Base-by-base conservation (phyloP, 2,329 filamentous ascomycete species). In the Scedosporium dehoogii region DNA sequence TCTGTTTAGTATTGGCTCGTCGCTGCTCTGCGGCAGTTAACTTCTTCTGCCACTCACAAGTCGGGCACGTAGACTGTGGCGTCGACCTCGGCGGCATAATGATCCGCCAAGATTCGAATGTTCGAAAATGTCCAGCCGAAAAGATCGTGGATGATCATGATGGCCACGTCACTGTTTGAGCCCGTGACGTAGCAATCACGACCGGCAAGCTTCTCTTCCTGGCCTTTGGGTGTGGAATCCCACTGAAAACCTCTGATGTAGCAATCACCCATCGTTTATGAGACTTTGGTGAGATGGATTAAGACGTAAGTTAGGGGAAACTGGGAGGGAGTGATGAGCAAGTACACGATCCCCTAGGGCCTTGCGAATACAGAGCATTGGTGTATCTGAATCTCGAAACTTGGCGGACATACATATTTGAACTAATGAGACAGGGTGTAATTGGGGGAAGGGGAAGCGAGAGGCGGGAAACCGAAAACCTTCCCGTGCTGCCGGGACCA, bases 51-150 rank as follows among this genome's bases (percentile, higher is more conserved):
- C 12, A 58, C 55, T 58, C 16, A 58, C 55, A 72, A 69, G 62
- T 72, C 70, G 1, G 70, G 70, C 1, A 81, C 64, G 66, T 78
- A 81, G 33, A 79, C 78, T 1, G 78, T 80, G 0, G 73, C 77
- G 42, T 74, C 68, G n/a, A 70, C 70, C 64, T 81, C 76, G 16
- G 68, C 67, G 3, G 79, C 78, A 63, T 75, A 80, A 67, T 78
- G 72, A 62, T 81, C 79, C 1, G 78, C 78, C 1, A 81, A 70
- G 1, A 81, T 68, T 0, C 78, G 73, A 42, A 70, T 65, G 64
- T 81, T 81, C 27, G 69, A 67, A 58, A 78, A 78, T 1, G 66
- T 76, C 76, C 78, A 81, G 44, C 76, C 76, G 5, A 77, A 70
- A 16, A 78, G 66, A 59, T 77, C 76, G 55, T 72, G 70, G 42